Evolutionary conservation across 108 stramenopile species (phyloP), one percentile per base, ranked within the genome.

Genomic region (Fragilariopsis cylindrus): DNA sequence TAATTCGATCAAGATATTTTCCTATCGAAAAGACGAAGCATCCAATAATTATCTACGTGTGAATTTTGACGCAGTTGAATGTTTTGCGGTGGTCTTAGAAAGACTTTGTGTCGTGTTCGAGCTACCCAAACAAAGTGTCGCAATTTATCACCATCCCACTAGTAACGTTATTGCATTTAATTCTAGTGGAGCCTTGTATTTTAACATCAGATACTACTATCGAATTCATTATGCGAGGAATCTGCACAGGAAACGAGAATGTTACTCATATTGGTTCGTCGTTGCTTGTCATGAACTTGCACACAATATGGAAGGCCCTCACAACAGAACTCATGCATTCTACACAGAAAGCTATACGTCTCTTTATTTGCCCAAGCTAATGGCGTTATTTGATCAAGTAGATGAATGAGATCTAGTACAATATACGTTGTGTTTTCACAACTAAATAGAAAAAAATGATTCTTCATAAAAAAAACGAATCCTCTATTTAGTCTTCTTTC

Each of bases 81-180:
- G 57, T 11, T 92, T 92, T 80, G 84, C 87, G 0, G 76, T 80
- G 21, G 88, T 92, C 8, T 55, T 92, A 11, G 79, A 89, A 67
- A 50, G 77, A 9, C 76, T 92, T 7, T 75, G 79, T 52, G 11
- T 12, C 48, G 73, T 92, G 8, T 92, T 78, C 67, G 78, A 69
- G 9, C 49, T 92, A 48, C 43, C 71, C 0, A 42, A 86, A 6
- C 44, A 52, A 4, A 54, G 79, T 12, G 78, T 88, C 9, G 86
- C 87, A 12, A 90, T 92, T 19, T 92, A 83, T 58, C 87, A 89
- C 77, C 89, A 90, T 60, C 83, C 85, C n/a, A 71, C 57, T 30
- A 89, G 92, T 8, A 67, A 58, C 11, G 83, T 87, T 3, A 92
- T 92, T 41, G 92, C 92, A 0, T 92, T 92, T 77, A 92, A 92